Base-by-base conservation (phyloP, 192 early-diverging fungal species). In the Entomortierella chlamydospora region DNA sequence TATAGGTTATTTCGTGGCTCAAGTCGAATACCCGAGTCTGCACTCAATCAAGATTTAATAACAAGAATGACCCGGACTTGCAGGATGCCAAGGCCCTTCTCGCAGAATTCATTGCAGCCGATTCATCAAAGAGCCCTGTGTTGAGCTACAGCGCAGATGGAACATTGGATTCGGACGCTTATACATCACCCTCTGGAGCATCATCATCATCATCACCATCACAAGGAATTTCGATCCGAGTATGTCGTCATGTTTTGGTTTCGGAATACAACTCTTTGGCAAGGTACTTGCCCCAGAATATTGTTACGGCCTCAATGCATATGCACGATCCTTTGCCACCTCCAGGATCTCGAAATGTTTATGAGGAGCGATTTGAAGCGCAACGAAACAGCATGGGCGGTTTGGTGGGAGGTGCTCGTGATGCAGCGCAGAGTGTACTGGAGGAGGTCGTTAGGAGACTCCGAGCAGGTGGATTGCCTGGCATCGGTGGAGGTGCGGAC, bases 261-360 rank as follows among this genome's bases (percentile, higher is more conserved):
- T 79, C 81, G 9, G 89, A 92, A 30, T 82, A 87, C 58, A 82
- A 78, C 33, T 47, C 81, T 5, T 57, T 90, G 1, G 81, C 86
- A 6, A 72, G 84, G 2, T 83, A 79, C 31, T 74, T 93, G 28
- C 90, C 92, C 1, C 66, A 81, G 10, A 72, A 83, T 15, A 73
- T 88, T 28, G 79, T 83, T 25, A 71, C 60, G 1, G 61, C 81
- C 25, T 82, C 83, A 3, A 84, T 87, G 63, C 83, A 91, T 61
- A 83, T 87, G 59, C 83, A 92, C 59, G 91, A 93, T 60, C 92
- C 92, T 4, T 34, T 93, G 20, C 92, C 92, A 13, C 92, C 92
- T 41, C 22, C 61, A 0, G 86, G 83, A 54, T 85, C 86, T 5
- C n/a, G 68, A 0, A 73, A 79, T 45, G 41, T 66, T 4, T 83